These are phyloP conservation scores for Chytriomyces sp. DNA, from an alignment of 192 early-diverging fungal species.

Conservation along the genomic window DNA sequence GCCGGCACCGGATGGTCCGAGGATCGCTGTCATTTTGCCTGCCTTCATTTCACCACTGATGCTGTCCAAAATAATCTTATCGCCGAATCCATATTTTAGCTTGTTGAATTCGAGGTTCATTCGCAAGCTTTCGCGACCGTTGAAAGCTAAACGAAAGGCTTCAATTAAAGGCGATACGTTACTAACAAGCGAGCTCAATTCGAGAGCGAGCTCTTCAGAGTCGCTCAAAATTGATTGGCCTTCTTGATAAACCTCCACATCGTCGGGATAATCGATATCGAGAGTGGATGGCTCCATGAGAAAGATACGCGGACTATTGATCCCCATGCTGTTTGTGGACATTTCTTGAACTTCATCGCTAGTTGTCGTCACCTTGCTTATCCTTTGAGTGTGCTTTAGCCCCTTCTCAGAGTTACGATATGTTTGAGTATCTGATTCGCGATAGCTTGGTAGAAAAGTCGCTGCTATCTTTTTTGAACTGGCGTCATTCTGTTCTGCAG, in stretches of 20 bases:
- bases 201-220: background rate
- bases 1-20: constrained; percentile 91
- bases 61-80: constrained; percentile 60
- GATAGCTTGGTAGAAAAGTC: no score
- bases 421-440: background rate
- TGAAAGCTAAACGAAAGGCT: constrained; percentile 10
- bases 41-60: constrained; percentile 71
- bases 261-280: constrained; percentile 17
- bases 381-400: background rate
- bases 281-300: constrained; percentile 2
- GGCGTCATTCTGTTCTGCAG: background rate
- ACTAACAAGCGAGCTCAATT: background rate
- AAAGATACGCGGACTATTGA: background rate
- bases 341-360: background rate
- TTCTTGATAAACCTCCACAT: background rate
- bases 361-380: background rate
- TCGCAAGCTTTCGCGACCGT: background rate
- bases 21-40: constrained; percentile 78
- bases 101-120: constrained; percentile 39
- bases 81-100: constrained; percentile 31
- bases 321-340: background rate
- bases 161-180: constrained; percentile 20
- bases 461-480: no score
- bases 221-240: background rate
- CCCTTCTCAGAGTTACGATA: background rate